phyloP scores from a whole-genome alignment of 2,329 filamentous ascomycete species.

The Ceratocystis lukuohia region DNA sequence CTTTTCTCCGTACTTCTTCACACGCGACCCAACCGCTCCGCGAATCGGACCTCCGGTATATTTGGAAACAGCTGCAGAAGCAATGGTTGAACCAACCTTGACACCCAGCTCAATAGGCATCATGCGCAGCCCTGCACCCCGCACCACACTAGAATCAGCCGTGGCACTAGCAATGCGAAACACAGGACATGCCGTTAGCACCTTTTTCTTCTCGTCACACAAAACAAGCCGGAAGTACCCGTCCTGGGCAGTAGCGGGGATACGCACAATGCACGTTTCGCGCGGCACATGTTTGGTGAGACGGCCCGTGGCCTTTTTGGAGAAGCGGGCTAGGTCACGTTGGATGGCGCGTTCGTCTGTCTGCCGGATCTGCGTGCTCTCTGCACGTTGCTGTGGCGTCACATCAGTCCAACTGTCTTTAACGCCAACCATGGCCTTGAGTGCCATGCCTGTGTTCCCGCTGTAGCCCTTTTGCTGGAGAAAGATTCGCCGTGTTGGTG shows the following conservation, averaged over 20 bases:
- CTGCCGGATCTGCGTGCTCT: conserved; percentile 36
- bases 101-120: conserved; percentile 53
- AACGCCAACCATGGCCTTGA: conserved; percentile 48
- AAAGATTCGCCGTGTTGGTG: conserved; percentile 47
- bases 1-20: conserved; percentile 23
- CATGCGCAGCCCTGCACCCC: conserved; percentile 50
- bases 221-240: conserved; percentile 57
- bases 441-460: conserved; percentile 53
- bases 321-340: conserved; percentile 51
- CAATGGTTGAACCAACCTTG: conserved; percentile 40
- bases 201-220: conserved; percentile 40
- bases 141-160: conserved; percentile 44
- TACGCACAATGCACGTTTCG: conserved; percentile 51
- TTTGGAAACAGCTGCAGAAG: conserved; percentile 21
- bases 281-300: conserved; percentile 38
- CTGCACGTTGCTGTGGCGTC: conserved; percentile 41
- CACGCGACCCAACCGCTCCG: conserved; percentile 28
- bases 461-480: conserved; percentile 55
- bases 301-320: conserved; percentile 39
- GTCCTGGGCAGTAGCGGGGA: conserved; percentile 49
- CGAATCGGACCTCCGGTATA: conserved; percentile 28
- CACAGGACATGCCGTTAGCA: conserved; percentile 51
- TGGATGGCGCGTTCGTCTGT: conserved; percentile 54
- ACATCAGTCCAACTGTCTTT: conserved; percentile 53
- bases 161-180: conserved; percentile 58